A percentile compares a stretch with the other conserved stretches of the same genome.
Conservation (phyloP, 495 filamentous ascomycete genomes). For the Cercophora samala region DNA sequence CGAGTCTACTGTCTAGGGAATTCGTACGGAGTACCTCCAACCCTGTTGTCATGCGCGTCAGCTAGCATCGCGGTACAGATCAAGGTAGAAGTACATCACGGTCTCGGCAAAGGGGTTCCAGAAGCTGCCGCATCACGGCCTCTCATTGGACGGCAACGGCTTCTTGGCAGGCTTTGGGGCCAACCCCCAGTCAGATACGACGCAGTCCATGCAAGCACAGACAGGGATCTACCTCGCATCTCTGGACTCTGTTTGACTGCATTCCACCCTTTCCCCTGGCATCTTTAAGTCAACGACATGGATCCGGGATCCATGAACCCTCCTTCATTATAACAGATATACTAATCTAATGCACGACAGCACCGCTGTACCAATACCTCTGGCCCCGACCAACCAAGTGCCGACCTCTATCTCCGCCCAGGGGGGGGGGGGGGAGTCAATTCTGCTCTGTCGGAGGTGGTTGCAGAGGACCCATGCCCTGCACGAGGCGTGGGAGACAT, state of each 20-base stretch:
- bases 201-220: constrained; percentile 31
- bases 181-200: constrained; percentile 30
- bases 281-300: constrained; percentile 35
- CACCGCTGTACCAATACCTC: constrained; percentile 30
- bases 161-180: constrained; percentile 27
- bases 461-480: background rate
- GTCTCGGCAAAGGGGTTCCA: constrained; percentile 34
- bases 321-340: constrained; percentile 33
- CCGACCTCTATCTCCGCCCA: constrained; percentile 19
- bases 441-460: constrained; percentile 3
- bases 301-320: constrained; percentile 29
- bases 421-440: constrained; percentile 15
- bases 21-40: background rate
- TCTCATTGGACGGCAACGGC: constrained; percentile 27
- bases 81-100: constrained; percentile 18
- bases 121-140: constrained; percentile 18
- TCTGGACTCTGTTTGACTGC: constrained; percentile 30
- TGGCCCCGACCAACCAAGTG: constrained; percentile 21
- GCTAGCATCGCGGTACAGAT: constrained; percentile 11
- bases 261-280: constrained; percentile 27
- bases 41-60: constrained; percentile 25
- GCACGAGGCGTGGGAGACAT: background rate
- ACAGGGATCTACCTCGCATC: constrained; percentile 36
- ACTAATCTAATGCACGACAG: constrained; percentile 25
- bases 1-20: no score